Evolutionary conservation across 768 basidiomycete species (phyloP), one percentile per base, ranked within the genome.

Genomic region (Boletellus ananas): DNA sequence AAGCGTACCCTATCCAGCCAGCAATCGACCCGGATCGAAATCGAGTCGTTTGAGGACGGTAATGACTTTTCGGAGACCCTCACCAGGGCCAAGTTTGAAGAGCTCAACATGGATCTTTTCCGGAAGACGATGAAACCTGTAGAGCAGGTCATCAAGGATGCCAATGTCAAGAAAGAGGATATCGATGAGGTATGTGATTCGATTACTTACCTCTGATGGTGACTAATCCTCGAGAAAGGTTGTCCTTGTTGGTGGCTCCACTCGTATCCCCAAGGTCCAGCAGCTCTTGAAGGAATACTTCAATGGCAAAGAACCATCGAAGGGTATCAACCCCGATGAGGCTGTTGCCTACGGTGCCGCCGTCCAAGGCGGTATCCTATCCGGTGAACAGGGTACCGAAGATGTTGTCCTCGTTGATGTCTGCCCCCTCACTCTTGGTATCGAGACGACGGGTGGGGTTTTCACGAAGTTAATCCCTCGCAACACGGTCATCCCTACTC

Each of bases 101-200:
- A 98, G 71, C 79, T 97, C 58, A 96, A 95, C 83, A 87, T 96
- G 77, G 95, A 99, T 64, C 83, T 98, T 45, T 99, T 99, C 89
- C 81, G 95, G 65, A 95, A 95, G 83, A 99, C 95, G 31, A 92
- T 98, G 91, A 94, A 94, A 78, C 95, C 95, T 56, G 95, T 98
- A 54, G 94, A 97, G 72, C 95, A 97, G 72, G 95, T 98, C 18
- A 78, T 98, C 61, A 96, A 96, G 84, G 95, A 98, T 64, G 89
- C 95, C 57, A 87, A 87, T 60, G 87, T 98, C 68, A 95, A 94
- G 84, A 99, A 98, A 82, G 95, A 97, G 61, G 88, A 93, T 57
- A 74, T 99, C 45, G 83, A 94, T 57, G 94, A 98, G 74, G 88
- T 87, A 39, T 35, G 74, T 68, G 21, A 34, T 38, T 5, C 5